phyloP scores from a whole-genome alignment of 2,329 filamentous ascomycete genomes.

The Dothideomycetes sp. region DNA sequence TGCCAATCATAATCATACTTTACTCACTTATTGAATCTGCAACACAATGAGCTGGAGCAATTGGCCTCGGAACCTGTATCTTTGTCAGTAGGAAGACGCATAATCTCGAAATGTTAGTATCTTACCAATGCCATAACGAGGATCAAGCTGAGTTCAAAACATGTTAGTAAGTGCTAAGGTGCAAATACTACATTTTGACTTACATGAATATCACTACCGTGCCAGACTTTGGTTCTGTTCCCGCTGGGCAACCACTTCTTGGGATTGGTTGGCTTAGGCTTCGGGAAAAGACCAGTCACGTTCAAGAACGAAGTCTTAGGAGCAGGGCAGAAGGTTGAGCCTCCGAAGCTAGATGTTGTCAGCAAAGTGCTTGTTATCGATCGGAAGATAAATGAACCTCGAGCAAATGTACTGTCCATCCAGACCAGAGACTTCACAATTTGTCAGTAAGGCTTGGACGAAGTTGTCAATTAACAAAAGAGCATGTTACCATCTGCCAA shows the following conservation, averaged over 20 bases:
- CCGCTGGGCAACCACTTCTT: constrained; percentile 31
- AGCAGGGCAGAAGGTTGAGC: constrained; percentile 31
- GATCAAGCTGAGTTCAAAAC: constrained; percentile 37
- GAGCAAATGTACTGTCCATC: constrained; percentile 49
- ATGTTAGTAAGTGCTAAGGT: constrained; percentile 4
- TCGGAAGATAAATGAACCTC: constrained; percentile 15
- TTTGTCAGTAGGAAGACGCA: neutral
- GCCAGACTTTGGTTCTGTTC: constrained; percentile 43
- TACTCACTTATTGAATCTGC: constrained; percentile 29
- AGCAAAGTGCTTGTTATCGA: neutral
- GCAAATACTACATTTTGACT: too few relatives aligned
- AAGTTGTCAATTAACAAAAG: too few relatives aligned
- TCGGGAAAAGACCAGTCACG: constrained; percentile 38
- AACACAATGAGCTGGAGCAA: constrained; percentile 41
- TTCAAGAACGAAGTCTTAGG: constrained; percentile 36
- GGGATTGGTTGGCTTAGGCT: constrained; percentile 42
- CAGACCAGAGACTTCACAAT: constrained; percentile 40
- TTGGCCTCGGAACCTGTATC: constrained; percentile 35
- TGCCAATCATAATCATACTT: too few relatives aligned
- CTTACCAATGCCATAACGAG: constrained; percentile 38
- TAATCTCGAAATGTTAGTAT: neutral
- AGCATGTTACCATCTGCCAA: too few relatives aligned
- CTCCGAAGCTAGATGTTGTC: neutral
- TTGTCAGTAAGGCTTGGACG: too few relatives aligned
- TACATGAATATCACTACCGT: constrained; percentile 39